Evolutionary conservation across 1,284 basidiomycete genomes (phyloP).

Genomic region (Cryptococcus wingfieldii): DNA sequence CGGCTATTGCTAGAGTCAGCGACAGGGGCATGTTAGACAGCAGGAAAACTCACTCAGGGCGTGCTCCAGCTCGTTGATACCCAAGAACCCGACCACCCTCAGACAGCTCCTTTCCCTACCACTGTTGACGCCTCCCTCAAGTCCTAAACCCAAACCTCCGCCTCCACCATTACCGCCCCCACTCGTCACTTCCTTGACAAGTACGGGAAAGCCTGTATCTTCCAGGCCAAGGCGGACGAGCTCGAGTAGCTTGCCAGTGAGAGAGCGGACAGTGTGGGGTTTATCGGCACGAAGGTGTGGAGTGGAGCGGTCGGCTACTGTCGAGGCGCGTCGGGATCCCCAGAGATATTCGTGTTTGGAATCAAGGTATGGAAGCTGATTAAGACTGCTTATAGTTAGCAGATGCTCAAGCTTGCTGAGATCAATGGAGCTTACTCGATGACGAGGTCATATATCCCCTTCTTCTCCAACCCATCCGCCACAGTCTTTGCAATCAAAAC

Average conservation of each 20-base stretch:
- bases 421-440: slow-evolving; percentile 61
- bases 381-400: slow-evolving; percentile 49
- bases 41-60: slow-evolving; percentile 64
- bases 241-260: slow-evolving; percentile 43
- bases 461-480: slow-evolving; percentile 85
- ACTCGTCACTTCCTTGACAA: slow-evolving; percentile 54
- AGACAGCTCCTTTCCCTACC: slow-evolving; percentile 27
- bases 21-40: neutral
- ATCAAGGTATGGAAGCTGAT: slow-evolving; percentile 85
- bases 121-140: slow-evolving; percentile 4
- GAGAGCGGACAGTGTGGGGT: slow-evolving; percentile 38
- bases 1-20: slow-evolving; percentile 51
- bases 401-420: neutral
- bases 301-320: slow-evolving; percentile 58
- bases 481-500: slow-evolving; percentile 89
- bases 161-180: slow-evolving; percentile 24
- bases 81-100: slow-evolving; percentile 86
- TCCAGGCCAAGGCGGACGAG: slow-evolving; percentile 38
- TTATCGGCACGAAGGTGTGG: slow-evolving; percentile 42
- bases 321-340: slow-evolving; percentile 67
- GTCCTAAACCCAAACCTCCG: slow-evolving; percentile 1
- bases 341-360: slow-evolving; percentile 82
- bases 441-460: slow-evolving; percentile 91
- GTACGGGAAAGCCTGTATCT: slow-evolving; percentile 87
- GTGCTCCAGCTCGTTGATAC: slow-evolving; percentile 87